Conservation (phyloP, 1,139 yeast genomes). For the Nematodospora anomalae region DNA sequence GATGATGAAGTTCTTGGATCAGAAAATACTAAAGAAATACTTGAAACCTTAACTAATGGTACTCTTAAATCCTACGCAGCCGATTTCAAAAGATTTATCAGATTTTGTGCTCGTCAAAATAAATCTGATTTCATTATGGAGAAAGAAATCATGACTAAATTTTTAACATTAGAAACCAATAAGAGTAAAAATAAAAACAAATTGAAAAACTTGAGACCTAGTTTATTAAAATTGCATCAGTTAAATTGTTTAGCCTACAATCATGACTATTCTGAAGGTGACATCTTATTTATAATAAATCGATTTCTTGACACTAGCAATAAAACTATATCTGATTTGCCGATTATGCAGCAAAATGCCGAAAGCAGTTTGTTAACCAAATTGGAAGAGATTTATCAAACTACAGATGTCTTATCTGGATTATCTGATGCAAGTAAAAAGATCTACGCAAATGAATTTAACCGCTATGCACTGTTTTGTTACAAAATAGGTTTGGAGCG, state of each 20-base stretch:
- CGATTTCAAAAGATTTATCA: constrained; percentile 16
- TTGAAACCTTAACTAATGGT: constrained; percentile 13
- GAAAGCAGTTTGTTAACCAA: constrained; percentile 10
- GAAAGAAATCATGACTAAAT: constrained; percentile 14
- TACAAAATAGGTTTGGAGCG: constrained; percentile 12
- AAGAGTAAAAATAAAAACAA: constrained; percentile 11
- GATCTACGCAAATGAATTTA: constrained; percentile 15
- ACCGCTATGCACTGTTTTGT: constrained; percentile 17
- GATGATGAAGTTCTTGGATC: constrained; percentile 15
- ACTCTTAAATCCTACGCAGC: constrained; percentile 17
- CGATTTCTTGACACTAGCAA: constrained; percentile 10
- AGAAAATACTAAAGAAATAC: constrained; percentile 9
- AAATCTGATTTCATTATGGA: constrained; percentile 13
- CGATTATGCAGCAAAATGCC: not conserved
- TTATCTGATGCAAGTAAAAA: constrained; percentile 14
- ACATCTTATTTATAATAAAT: constrained; percentile 54
- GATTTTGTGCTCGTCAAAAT: constrained; percentile 17
- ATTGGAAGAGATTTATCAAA: constrained; percentile 11
- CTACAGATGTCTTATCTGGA: constrained; percentile 12
- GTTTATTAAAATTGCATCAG: constrained; percentile 17
- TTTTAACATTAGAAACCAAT: constrained; percentile 13
- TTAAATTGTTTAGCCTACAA: constrained; percentile 16
- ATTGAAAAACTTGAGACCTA: constrained; percentile 14
- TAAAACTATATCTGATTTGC: not conserved
- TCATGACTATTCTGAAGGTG: constrained; percentile 38